Base-by-base conservation (phyloP, 208 protist species). In the Trypanosoma platydactyli region DNA sequence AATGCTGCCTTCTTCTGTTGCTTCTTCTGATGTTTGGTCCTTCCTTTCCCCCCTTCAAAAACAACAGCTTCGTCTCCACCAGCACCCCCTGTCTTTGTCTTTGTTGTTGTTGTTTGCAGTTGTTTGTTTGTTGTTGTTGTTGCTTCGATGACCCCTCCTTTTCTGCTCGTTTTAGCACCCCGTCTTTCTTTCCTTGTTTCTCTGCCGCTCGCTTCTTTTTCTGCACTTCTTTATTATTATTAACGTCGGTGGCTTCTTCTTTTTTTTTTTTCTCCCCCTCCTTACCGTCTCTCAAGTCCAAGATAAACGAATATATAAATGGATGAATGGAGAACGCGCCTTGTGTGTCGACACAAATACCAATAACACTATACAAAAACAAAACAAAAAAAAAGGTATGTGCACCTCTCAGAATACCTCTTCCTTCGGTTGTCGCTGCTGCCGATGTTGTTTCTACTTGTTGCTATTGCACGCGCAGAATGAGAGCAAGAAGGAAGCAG, bases 381-480 rank as follows among this genome's bases (percentile, higher is more conserved):
- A 55, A 55, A 55, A 35, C 1, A 55, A 55, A 35, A 54, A 35
- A 54, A 54, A 54, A 24, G 22, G 22, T 24, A 25, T 9, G 22
- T 40, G 25, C 25, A 41, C 22, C n/a, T 57, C 38, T 40, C 18
- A n/a, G n/a, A 48, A 20, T 61, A 13, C 3, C 27, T 50, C 18
- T 50, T 50, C 7, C 33, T 64, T 51, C 11, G 50, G 5, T 51
- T 51, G n/a, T 52, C 52, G 5, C 29, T 50, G 9, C 35, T 63
- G 3, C 9, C 24, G 6, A 9, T 63, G 16, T 50, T 63, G 35
- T 50, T 51, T 24, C 41, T 52, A 3, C 16, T 33, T 16, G 20
- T n/a, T n/a, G n/a, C n/a, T n/a, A n/a, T n/a, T n/a, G n/a, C n/a
- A n/a, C n/a, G n/a, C n/a, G n/a, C n/a, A n/a, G n/a, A n/a, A n/a